Evolutionary conservation across 1,284 basidiomycete genomes (phyloP), one percentile per base, ranked within the genome.

Genomic region (Moesziomyces aphidis): DNA sequence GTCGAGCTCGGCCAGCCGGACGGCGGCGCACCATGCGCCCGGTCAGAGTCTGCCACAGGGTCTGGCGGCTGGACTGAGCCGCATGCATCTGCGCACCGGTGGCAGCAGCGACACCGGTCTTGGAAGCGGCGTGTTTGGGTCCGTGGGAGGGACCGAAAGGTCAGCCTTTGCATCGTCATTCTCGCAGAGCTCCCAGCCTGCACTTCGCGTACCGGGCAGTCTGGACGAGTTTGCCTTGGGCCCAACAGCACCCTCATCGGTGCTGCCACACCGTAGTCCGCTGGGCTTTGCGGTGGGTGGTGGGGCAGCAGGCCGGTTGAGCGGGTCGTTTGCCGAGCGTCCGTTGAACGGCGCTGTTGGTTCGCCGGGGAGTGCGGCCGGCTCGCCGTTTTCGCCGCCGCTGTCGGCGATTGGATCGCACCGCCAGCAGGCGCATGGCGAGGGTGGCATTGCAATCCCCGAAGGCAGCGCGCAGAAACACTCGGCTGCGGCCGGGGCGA

Each of bases 21-120:
- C 73, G 9, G 60, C 73, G 10, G 60, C 69, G 17, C 86, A 89
- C 13, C 93, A 94, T 74, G 92, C 92, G 1, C 92, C 93, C 0
- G 92, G 92, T 0, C 92, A 93, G 84, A 91, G 90, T 85, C 87
- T 94, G n/a, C 93, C 93, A 1, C 92, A 94, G 70, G 93, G 93
- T 42, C 87, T 94, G 24, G 93, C 93, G 0, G 93, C 93, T 0
- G 93, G 93, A 3, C 90, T 93, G 82, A 93, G 92, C 48, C 88
- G 93, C 49, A 90, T 94, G 67, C 93, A 94, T 77, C 90, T 92
- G 21, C 36, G 63, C 5, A 59, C 65, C 11, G 39, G 39, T 1
- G 67, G 68, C 45, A 22, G 60, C 51, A 39, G 59, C 59, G 7
- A 39, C n/a, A 8, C 44, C 47, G 15, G n/a, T 19, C 34, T 56